Evolutionary conservation across 768 basidiomycete genomes (phyloP).

Genomic region (Boletus sp.): DNA sequence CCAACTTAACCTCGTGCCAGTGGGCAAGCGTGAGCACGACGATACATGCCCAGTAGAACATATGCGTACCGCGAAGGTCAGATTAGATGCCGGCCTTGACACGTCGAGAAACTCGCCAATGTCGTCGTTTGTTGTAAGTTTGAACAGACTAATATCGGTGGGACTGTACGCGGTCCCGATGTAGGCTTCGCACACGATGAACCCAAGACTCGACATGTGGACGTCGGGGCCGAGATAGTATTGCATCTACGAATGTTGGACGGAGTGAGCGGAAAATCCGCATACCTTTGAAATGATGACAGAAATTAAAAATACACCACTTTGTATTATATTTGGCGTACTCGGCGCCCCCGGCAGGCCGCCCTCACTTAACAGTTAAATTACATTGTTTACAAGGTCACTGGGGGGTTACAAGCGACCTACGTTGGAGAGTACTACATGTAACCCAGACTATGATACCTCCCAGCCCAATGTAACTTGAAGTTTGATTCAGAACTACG

Average conservation of each 20-base stretch:
- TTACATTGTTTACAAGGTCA: too few relatives aligned
- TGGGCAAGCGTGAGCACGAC: slow-evolving; percentile 2
- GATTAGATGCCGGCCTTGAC: neutral
- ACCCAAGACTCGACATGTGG: slow-evolving; percentile 13
- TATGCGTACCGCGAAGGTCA: slow-evolving; percentile 2
- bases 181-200: slow-evolving; percentile 16
- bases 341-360: too few relatives aligned
- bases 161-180: too few relatives aligned
- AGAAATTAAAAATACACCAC: slow-evolving; percentile 17
- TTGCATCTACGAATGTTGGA: slow-evolving; percentile 4
- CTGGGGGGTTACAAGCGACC: too few relatives aligned
- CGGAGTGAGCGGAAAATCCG: neutral
- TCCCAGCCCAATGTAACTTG: too few relatives aligned
- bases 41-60: neutral
- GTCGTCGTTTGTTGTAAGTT: slow-evolving; percentile 5
- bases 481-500: too few relatives aligned
- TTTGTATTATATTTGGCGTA: neutral
- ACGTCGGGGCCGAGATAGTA: slow-evolving; percentile 16
- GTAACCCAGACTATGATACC: too few relatives aligned
- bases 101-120: slow-evolving; percentile 10
- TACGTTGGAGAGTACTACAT: too few relatives aligned
- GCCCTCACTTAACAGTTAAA: too few relatives aligned
- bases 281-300: slow-evolving; percentile 13
- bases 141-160: too few relatives aligned
- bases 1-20: slow-evolving; percentile 13